These are phyloP conservation scores for Triticum monococcum DNA, from an alignment of 176 grass and related monocot genomes.

Conservation along the genomic window DNA sequence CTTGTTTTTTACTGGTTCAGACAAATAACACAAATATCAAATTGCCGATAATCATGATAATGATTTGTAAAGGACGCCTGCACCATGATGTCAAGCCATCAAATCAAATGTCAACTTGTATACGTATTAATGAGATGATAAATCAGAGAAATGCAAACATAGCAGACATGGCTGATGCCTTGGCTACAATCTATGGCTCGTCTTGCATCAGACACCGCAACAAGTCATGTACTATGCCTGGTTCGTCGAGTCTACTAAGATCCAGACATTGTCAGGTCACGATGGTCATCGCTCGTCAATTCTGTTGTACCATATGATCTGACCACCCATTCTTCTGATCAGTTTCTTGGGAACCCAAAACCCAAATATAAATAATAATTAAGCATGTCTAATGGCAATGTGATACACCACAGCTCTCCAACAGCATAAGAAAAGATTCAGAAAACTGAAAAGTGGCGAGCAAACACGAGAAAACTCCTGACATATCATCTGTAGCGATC, in stretches of 20 bases:
- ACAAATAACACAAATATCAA: not conserved
- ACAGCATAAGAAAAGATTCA: not conserved
- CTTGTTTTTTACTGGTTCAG: not conserved
- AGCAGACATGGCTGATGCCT: no score
- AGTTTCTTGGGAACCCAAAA: not conserved
- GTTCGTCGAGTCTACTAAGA: no score
- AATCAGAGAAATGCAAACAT: no score
- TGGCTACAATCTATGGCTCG: no score
- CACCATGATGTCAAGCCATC: not conserved
- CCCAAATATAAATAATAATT: not conserved
- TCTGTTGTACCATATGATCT: no score
- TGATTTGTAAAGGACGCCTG: not conserved
- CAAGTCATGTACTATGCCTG: no score
- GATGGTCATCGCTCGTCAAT: no score
- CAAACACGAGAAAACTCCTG: not conserved
- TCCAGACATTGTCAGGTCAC: no score
- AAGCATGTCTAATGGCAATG: not conserved
- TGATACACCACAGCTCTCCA: not conserved
- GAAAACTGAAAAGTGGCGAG: constrained; percentile 8
- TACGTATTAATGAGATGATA: no score
- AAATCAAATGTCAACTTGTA: not conserved
- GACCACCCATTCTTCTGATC: no score
- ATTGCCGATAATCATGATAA: not conserved
- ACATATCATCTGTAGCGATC: constrained; percentile 33
- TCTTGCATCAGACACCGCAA: no score